phyloP scores from a whole-genome alignment of 768 basidiomycete species.

The Boletus rufocinnamomeus region DNA sequence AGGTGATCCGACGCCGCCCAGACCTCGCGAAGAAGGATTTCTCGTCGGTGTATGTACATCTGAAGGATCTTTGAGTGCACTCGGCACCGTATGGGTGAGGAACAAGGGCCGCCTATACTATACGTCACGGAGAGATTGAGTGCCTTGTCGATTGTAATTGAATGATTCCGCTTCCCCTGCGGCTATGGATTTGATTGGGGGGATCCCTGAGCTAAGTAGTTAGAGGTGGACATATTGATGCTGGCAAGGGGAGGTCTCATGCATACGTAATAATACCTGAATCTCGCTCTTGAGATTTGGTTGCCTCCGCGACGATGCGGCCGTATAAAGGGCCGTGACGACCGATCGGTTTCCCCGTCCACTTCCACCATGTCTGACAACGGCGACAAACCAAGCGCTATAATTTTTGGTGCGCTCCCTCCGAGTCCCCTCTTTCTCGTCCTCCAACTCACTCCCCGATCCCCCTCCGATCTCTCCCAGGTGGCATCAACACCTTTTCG shows the following conservation, averaged over 20 bases:
- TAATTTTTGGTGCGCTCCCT: conserved; percentile 69
- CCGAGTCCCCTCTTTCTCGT: conserved; percentile 1
- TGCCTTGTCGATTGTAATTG: neutral
- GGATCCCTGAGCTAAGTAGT: too few relatives aligned
- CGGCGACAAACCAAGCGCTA: conserved; percentile 56
- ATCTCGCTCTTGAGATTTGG: conserved; percentile 16
- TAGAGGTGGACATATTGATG: neutral
- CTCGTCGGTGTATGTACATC: conserved; percentile 73
- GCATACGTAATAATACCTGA: conserved; percentile 24
- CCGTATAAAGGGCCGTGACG: conserved; percentile 29
- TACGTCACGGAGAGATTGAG: neutral
- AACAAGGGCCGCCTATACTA: conserved; percentile 1
- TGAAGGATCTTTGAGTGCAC: conserved; percentile 35
- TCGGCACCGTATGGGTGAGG: neutral
- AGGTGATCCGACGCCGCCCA: conserved; percentile 53
- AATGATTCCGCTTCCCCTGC: neutral
- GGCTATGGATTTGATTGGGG: neutral
- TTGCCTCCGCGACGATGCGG: conserved; percentile 29
- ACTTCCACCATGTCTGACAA: conserved; percentile 36
- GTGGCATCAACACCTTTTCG: conserved; percentile 80
- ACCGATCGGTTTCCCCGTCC: conserved; percentile 24
- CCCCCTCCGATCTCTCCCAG: conserved; percentile 38
- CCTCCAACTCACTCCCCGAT: conserved; percentile 5
- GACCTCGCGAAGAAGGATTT: conserved; percentile 75
- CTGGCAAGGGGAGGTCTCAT: neutral